phyloP scores from a whole-genome alignment of 306 rosid genomes.

The Cicer yamashitae region DNA sequence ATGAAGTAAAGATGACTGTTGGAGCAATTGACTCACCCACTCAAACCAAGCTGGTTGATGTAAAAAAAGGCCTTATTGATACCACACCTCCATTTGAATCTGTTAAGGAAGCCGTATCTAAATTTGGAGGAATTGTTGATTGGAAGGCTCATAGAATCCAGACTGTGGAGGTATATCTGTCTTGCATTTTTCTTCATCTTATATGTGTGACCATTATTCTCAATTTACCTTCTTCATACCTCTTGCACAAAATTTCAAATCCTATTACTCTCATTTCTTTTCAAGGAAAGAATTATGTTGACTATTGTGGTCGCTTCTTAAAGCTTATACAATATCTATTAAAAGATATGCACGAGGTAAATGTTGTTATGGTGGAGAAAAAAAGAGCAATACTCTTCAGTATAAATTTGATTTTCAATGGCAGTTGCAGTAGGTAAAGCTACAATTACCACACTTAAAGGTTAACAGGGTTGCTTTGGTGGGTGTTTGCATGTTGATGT shows the following conservation, averaged over 20 bases:
- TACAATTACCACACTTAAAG: conserved; percentile 23
- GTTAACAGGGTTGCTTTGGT: conserved; percentile 11
- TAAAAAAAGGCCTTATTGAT: conserved; percentile 73
- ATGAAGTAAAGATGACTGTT: conserved; percentile 17
- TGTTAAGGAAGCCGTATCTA: conserved; percentile 97
- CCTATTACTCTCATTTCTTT: conserved; percentile 27
- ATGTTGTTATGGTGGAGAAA: conserved; percentile 8
- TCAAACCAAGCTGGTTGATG: conserved; percentile 49
- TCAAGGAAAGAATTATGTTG: conserved; percentile 34
- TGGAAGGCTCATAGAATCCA: conserved; percentile 97
- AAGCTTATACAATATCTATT: conserved; percentile 31
- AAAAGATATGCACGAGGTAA: conserved; percentile 24
- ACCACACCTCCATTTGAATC: conserved; percentile 96
- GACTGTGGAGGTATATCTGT: conserved; percentile 78
- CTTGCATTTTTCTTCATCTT: conserved; percentile 37
- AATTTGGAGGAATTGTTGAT: conserved; percentile 97
- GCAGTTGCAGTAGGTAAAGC: conserved; percentile 24
- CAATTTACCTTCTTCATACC: conserved; percentile 23
- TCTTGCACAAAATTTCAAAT: conserved; percentile 41
- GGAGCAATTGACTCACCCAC: conserved; percentile 53
- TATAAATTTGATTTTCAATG: conserved; percentile 32
- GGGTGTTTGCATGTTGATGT: conserved; percentile 10
- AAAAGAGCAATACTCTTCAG: conserved; percentile 20
- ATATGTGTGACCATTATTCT: conserved; percentile 17
- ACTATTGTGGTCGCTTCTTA: conserved; percentile 35